Evolutionary conservation across 1,284 basidiomycete species (phyloP).

Genomic region (Schizopora paradoxa): DNA sequence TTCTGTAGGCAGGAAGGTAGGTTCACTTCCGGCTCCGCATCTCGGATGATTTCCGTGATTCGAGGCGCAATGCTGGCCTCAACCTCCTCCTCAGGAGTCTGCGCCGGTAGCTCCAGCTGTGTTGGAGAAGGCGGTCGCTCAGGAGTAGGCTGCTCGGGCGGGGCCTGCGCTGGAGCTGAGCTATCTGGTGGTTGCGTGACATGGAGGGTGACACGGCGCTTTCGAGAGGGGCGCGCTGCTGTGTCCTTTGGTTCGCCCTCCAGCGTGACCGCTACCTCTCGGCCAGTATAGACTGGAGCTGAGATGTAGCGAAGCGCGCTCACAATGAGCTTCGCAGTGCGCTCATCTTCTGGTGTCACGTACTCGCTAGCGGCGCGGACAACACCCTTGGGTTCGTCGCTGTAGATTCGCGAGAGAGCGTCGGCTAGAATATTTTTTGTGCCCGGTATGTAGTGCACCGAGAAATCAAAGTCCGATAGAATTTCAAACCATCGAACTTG

Average conservation of each 20-base stretch:
- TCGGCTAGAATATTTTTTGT: conserved; percentile 29
- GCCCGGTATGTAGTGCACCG: conserved; percentile 30
- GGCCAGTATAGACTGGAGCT: background rate
- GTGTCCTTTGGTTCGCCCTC: background rate
- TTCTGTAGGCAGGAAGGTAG: conserved; percentile 8
- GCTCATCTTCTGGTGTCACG: conserved; percentile 7
- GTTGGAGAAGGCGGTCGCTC: background rate
- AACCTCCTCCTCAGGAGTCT: background rate
- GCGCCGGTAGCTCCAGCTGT: background rate
- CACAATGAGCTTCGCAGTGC: background rate
- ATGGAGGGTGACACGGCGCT: background rate
- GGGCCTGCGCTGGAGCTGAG: background rate
- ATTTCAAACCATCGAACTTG: conserved; percentile 31
- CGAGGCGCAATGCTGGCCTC: background rate
- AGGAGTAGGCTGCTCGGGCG: too few relatives aligned
- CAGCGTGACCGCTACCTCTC: background rate
- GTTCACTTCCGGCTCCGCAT: conserved; percentile 14
- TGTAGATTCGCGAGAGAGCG: conserved; percentile 33
- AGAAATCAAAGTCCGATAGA: conserved; percentile 30
- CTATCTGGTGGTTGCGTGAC: background rate
- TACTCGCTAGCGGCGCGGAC: conserved; percentile 26
- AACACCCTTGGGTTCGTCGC: conserved; percentile 24
- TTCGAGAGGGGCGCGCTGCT: background rate
- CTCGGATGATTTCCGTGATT: conserved; percentile 2
- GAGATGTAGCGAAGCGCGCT: background rate